These are phyloP conservation scores for Castanea crenata DNA, from an alignment of 306 rosid genomes.

Conservation along the genomic window DNA sequence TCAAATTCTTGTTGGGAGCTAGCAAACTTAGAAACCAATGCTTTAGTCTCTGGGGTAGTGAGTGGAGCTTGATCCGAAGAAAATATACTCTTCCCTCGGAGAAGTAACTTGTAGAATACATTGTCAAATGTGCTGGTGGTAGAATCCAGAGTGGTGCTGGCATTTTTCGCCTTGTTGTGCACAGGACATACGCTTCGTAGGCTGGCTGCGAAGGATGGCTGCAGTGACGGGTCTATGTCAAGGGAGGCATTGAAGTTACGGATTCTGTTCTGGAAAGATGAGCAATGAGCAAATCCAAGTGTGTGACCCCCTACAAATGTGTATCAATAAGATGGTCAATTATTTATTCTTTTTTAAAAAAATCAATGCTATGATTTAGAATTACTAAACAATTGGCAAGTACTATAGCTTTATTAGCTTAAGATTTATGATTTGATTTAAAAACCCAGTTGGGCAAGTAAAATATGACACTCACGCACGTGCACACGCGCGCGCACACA, in stretches of 20 bases:
- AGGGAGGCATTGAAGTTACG: constrained; percentile 52
- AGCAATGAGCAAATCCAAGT: constrained; percentile 72
- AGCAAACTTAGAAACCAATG: constrained; percentile 61
- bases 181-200: constrained; percentile 46
- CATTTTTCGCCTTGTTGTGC: constrained; percentile 47
- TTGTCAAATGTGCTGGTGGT: constrained; percentile 53
- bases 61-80: constrained; percentile 76
- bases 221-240: constrained; percentile 53
- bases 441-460: too few species aligned
- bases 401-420: too few species aligned
- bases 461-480: too few species aligned
- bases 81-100: constrained; percentile 56
- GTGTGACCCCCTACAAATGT: constrained; percentile 66
- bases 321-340: background rate
- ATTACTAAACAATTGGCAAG: background rate
- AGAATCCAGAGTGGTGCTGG: constrained; percentile 57
- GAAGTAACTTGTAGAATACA: constrained; percentile 55
- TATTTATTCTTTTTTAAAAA: background rate
- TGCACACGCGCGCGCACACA: too few species aligned
- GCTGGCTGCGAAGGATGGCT: constrained; percentile 44
- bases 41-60: constrained; percentile 42
- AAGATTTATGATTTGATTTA: too few species aligned
- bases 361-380: too few species aligned
- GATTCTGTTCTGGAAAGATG: constrained; percentile 76
- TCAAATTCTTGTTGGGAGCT: constrained; percentile 40